Conservation (phyloP, 495 filamentous ascomycete genomes). For the Polyplosphaeria fusca region DNA sequence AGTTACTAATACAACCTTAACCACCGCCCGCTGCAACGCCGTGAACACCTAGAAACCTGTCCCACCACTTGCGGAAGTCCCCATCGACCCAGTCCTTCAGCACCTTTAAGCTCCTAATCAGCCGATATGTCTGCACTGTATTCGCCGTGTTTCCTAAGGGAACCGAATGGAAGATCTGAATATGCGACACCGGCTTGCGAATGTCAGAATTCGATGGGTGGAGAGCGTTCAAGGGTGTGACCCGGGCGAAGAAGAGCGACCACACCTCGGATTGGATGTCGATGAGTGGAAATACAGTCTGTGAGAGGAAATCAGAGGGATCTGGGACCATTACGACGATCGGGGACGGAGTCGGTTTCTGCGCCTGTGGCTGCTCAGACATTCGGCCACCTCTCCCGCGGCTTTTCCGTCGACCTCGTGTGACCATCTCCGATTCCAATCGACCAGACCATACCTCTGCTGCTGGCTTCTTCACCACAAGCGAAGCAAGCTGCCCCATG, state of each 20-base stretch:
- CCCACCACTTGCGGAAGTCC: too few relatives aligned
- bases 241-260: slow-evolving; percentile 13
- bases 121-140: slow-evolving; percentile 8
- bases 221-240: slow-evolving; percentile 3
- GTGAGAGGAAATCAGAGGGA: slow-evolving; percentile 13
- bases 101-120: slow-evolving; percentile 16
- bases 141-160: slow-evolving; percentile 1
- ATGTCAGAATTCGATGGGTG: slow-evolving; percentile 4
- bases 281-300: slow-evolving; percentile 8
- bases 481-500: slow-evolving; percentile 1
- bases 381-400: slow-evolving; percentile 2
- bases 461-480: slow-evolving; percentile 4
- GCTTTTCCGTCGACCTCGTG: slow-evolving; percentile 3
- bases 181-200: slow-evolving; percentile 1
- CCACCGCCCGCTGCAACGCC: too few relatives aligned
- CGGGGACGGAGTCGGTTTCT: slow-evolving; percentile 11
- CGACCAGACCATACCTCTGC: background rate
- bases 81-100: too few relatives aligned
- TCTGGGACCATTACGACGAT: background rate
- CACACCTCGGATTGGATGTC: slow-evolving; percentile 7
- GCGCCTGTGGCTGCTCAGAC: slow-evolving; percentile 5
- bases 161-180: slow-evolving; percentile 4
- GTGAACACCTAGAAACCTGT: too few relatives aligned
- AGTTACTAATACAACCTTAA: too few relatives aligned
- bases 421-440: background rate